Conservation (phyloP, 805 yeast genomes). For the Monosporozyma servazzii region DNA sequence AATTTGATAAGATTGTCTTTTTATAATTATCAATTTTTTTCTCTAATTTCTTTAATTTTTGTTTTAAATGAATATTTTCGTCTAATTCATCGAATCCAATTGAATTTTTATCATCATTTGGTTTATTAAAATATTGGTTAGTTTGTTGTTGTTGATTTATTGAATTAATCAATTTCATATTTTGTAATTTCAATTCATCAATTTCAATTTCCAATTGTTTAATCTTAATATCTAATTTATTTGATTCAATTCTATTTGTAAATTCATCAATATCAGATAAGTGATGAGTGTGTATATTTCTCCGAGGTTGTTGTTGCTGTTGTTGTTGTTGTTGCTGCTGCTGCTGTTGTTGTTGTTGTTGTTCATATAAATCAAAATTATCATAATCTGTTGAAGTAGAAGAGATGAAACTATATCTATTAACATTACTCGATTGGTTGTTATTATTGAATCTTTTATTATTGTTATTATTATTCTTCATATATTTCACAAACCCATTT, state of each 20-base stretch:
- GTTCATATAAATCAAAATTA: constrained; percentile 4
- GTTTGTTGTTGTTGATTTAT: constrained; percentile 9
- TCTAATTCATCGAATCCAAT: not conserved
- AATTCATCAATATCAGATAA: not conserved
- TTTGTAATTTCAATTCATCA: constrained; percentile 27
- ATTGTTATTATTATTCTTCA: not conserved
- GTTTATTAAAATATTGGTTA: constrained; percentile 17
- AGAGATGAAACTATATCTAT: constrained; percentile 28
- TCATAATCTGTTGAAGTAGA: constrained; percentile 26
- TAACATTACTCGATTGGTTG: constrained; percentile 9
- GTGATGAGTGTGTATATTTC: not conserved
- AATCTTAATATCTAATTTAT: constrained; percentile 21
- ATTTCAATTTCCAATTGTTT: constrained; percentile 28
- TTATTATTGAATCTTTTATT: constrained; percentile 5
- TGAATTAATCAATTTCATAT: constrained; percentile 26
- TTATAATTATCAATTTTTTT: constrained; percentile 24
- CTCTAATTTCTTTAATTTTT: constrained; percentile 24
- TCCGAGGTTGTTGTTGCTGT: not conserved
- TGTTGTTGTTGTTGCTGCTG: not conserved
- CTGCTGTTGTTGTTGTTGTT: constrained; percentile 1
- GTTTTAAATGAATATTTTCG: constrained; percentile 13
- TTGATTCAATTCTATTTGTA: constrained; percentile 2
- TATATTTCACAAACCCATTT: constrained; percentile 7
- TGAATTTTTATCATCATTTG: constrained; percentile 9
- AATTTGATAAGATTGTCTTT: constrained; percentile 6